Evolutionary conservation across 2,329 filamentous ascomycete species (phyloP).

Genomic region (Apiospora hydei): DNA sequence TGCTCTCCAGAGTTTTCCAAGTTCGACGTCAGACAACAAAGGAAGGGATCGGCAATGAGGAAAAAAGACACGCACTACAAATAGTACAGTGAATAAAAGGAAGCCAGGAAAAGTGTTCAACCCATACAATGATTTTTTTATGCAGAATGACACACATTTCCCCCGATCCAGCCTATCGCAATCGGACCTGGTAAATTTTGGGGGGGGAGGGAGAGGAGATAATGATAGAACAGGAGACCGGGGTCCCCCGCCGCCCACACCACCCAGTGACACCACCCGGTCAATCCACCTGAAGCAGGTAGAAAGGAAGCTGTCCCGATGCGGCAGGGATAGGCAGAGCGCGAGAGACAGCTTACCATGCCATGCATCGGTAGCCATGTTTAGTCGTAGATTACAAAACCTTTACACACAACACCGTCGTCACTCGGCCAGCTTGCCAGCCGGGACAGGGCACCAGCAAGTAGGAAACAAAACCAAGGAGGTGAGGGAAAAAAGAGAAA

Average conservation of each 20-base stretch:
- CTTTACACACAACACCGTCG: neutral
- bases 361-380: neutral
- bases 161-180: neutral
- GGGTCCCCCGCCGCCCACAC: neutral
- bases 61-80: too few species aligned
- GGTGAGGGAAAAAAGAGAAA: neutral
- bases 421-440: neutral
- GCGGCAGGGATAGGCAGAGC: neutral
- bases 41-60: neutral
- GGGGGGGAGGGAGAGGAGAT: neutral
- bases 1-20: neutral
- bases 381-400: constrained; percentile 2
- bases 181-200: too few species aligned
- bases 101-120: neutral
- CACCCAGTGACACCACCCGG: neutral
- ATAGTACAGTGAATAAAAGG: neutral
- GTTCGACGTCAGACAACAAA: neutral
- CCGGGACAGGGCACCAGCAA: too few species aligned
- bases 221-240: neutral
- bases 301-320: neutral
- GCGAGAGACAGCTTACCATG: neutral
- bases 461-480: neutral
- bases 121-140: neutral
- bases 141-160: neutral
- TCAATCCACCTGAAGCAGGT: neutral